These are phyloP conservation scores for Lycium ferocissimum DNA, from an alignment of 257 asterid genomes.

Conservation along the genomic window DNA sequence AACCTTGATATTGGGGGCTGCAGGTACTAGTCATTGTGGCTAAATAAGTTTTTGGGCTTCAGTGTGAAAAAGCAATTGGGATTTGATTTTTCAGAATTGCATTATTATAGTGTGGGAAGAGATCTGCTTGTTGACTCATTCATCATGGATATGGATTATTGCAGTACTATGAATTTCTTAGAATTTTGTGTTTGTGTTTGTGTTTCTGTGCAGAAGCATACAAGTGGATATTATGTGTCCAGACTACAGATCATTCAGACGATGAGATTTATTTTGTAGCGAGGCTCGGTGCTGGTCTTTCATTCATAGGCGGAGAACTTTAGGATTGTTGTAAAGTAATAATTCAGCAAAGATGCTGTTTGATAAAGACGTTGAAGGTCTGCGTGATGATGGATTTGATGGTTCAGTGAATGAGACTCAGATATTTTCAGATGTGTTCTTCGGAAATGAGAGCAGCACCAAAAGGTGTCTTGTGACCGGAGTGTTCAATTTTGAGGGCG, in stretches of 20 bases:
- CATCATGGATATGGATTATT: slow-evolving; percentile 8
- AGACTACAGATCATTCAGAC: slow-evolving; percentile 16
- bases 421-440: slow-evolving; percentile 70
- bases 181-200: slow-evolving; percentile 21
- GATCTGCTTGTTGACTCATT: not conserved
- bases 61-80: not conserved
- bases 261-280: not conserved
- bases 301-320: not conserved
- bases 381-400: slow-evolving; percentile 70
- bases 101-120: not conserved
- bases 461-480: slow-evolving; percentile 50
- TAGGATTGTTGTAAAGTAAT: slow-evolving; percentile 23
- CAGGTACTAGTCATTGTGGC: not conserved
- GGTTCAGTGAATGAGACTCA: slow-evolving; percentile 66
- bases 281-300: slow-evolving; percentile 26
- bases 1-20: slow-evolving; percentile 13
- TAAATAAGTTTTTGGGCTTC: slow-evolving; percentile 7
- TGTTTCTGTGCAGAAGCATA: slow-evolving; percentile 11
- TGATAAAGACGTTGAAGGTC: slow-evolving; percentile 62
- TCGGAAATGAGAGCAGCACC: slow-evolving; percentile 49
- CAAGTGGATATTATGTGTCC: slow-evolving; percentile 19
- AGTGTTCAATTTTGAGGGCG: slow-evolving; percentile 46
- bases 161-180: not conserved
- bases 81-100: slow-evolving; percentile 5
- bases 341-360: slow-evolving; percentile 49